Evolutionary conservation across 768 basidiomycete species (phyloP), one percentile per base, ranked within the genome.

Genomic region (Tylopilus subfusipes): DNA sequence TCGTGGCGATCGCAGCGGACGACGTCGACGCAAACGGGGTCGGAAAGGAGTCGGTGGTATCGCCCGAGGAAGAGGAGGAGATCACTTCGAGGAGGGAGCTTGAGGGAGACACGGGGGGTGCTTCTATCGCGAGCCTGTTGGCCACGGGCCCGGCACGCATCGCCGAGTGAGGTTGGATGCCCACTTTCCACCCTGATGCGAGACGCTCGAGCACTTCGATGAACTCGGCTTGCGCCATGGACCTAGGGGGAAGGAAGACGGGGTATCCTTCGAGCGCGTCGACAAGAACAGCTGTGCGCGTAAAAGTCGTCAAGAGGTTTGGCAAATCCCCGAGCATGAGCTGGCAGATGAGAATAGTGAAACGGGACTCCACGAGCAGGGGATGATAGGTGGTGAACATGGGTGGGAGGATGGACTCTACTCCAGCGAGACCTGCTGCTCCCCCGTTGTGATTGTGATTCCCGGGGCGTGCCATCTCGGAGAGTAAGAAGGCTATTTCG

Each of bases 311-410:
- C 12, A 91, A 72, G 29, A 91, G 71, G 12, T 73, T 70, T 2
- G 76, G 63, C 61, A 93, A 84, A 57, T 93, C 88, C 5, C 85
- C 91, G 18, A 93, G 80, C 78, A 95, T 81, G 53, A 94, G 75
- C 39, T 82, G 76, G 59, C 84, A 83, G 57, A 93, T 76, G 31
- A 95, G 77, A 50, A 92, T 76, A 59, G 83, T 87, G 73, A 87
- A 95, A 65, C 90, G 86, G 5, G 90, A 85, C 66, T 95, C 93
- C 54, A 93, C 86, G 47, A 94, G 81, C 50, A 95, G 79, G 14
- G 93, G 93, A 61, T 95, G 93, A 63, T 94, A 95, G 0, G 93
- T 92, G 48, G 93, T 90, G 73, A 90, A 88, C 63, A 82, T 78
- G n/a, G 82, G 69, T 1, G 85, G 82, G 21, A 65, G 50, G 27